phyloP scores from a whole-genome alignment of 306 rosid species.

The Styphnolobium japonicum region DNA sequence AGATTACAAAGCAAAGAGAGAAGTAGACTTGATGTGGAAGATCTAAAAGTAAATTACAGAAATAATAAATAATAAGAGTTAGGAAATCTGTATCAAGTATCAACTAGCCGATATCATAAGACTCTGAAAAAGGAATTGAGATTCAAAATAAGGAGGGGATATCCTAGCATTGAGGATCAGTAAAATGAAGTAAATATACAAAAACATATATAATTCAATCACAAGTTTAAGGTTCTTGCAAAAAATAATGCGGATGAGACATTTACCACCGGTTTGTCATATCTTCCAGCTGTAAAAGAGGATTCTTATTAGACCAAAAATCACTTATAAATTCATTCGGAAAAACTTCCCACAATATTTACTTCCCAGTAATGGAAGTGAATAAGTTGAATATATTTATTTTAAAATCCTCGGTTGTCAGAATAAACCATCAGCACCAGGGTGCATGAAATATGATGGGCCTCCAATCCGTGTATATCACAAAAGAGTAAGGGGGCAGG shows the following conservation, averaged over 20 bases:
- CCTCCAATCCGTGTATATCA: too few species aligned
- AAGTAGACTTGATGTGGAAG: not conserved
- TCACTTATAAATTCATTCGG: not conserved
- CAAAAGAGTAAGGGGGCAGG: too few species aligned
- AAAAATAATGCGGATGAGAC: not conserved
- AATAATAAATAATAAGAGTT: not conserved
- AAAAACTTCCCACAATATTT: not conserved
- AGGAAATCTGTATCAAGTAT: not conserved
- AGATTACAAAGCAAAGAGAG: not conserved
- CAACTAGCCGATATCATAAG: not conserved
- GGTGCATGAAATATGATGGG: conserved; percentile 1
- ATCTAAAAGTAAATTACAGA: conserved; percentile 9
- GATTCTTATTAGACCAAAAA: not conserved
- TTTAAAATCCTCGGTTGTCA: not conserved
- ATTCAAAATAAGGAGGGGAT: not conserved
- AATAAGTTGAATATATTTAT: not conserved
- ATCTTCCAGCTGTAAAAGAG: not conserved
- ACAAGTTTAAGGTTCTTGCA: not conserved
- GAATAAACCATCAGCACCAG: not conserved
- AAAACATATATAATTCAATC: not conserved
- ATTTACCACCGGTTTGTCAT: conserved; percentile 5
- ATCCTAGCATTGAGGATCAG: not conserved
- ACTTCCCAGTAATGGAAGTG: not conserved
- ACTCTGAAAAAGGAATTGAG: not conserved
- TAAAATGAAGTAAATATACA: not conserved